Evolutionary conservation across 305 asterid species (phyloP).

Genomic region (Fraxinus albicans): DNA sequence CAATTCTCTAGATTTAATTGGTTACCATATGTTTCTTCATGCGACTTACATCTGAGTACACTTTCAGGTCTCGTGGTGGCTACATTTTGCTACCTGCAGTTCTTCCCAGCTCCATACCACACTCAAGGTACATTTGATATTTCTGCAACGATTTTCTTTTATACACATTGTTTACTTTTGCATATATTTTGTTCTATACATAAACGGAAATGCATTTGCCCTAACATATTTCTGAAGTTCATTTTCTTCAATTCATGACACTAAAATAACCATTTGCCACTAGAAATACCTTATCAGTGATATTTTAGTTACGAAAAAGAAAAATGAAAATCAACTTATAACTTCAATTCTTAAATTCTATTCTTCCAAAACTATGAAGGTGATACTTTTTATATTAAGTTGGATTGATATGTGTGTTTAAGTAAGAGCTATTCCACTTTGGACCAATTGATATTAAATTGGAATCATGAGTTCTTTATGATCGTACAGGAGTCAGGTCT

Average conservation of each 20-base stretch:
- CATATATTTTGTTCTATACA: neutral
- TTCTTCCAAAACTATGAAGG: neutral
- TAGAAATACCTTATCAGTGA: neutral
- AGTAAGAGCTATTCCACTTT: neutral
- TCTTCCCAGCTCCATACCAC: constrained; percentile 80
- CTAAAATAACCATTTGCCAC: neutral
- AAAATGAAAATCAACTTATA: neutral
- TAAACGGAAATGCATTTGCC: neutral
- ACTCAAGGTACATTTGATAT: constrained; percentile 41
- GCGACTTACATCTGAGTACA: neutral
- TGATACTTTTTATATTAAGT: neutral
- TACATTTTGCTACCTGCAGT: constrained; percentile 72
- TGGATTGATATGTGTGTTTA: neutral
- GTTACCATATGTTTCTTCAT: neutral
- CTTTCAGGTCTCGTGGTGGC: constrained; percentile 60
- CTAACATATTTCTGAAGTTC: neutral
- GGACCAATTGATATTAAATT: neutral
- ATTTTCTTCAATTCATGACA: neutral
- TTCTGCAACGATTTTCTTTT: neutral
- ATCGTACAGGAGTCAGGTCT: neutral
- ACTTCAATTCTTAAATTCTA: neutral
- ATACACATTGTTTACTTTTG: neutral
- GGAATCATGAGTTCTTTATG: neutral
- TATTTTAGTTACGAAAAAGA: neutral
- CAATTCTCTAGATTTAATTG: neutral